Evolutionary conservation across 805 yeast species (phyloP).

Genomic region (Kodamaea jinghongensis): DNA sequence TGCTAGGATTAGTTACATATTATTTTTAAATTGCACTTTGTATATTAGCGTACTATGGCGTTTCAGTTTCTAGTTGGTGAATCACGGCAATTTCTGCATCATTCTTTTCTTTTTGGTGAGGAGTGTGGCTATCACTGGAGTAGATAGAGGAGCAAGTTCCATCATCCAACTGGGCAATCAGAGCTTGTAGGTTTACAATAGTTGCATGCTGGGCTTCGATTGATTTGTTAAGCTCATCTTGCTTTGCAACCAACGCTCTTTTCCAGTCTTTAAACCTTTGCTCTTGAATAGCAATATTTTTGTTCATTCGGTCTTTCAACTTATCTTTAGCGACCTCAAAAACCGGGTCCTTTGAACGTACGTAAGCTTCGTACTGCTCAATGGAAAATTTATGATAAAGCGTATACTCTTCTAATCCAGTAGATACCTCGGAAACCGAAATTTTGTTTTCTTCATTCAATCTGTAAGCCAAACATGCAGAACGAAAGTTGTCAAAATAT

Average conservation of each 20-base stretch:
- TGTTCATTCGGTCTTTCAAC: conserved; percentile 43
- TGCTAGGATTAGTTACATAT: too few species aligned
- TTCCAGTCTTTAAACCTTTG: conserved; percentile 62
- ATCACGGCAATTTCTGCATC: too few species aligned
- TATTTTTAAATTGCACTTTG: too few species aligned
- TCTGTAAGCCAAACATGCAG: conserved; percentile 48
- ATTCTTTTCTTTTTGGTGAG: too few species aligned
- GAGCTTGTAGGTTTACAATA: conserved; percentile 2
- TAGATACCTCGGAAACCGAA: neutral
- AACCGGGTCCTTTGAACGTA: conserved; percentile 46
- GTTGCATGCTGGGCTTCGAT: conserved; percentile 42
- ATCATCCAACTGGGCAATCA: conserved; percentile 1
- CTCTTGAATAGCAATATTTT: conserved; percentile 49
- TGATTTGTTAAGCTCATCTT: conserved; percentile 53
- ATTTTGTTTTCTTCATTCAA: neutral
- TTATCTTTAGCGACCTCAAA: conserved; percentile 43
- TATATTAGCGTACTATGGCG: too few species aligned
- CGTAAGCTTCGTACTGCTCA: conserved; percentile 34
- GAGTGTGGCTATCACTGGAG: too few species aligned
- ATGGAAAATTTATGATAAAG: conserved; percentile 37
- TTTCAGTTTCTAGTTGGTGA: too few species aligned
- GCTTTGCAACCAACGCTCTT: conserved; percentile 50
- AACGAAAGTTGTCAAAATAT: conserved; percentile 72
- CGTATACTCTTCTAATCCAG: conserved; percentile 35
- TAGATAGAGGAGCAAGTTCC: neutral